Base-by-base conservation (phyloP, 2,329 filamentous ascomycete genomes). In the Niveomyces coronatus region DNA sequence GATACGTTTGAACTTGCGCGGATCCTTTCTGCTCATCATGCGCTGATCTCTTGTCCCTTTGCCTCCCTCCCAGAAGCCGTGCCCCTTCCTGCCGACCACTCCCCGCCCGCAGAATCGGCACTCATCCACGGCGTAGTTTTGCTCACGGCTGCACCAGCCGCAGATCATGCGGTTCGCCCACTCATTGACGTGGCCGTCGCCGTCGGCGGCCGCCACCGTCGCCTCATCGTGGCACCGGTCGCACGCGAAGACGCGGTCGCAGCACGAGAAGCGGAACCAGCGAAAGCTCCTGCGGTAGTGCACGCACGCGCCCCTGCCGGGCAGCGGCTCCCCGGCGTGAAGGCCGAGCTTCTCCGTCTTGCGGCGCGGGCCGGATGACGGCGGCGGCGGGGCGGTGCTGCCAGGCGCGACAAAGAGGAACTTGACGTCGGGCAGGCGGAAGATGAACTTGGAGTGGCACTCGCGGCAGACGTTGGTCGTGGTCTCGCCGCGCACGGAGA, bases 161-260 rank as follows among this genome's bases (percentile, higher is more conserved):
- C 83, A 89, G 24, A 89, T 76, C 83, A 91, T 91, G 34, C 84
- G 68, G 51, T 81, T 85, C 7, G 85, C 85, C 69, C 85, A 85
- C 61, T 91, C 85, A 46, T 84, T 79, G 7, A 72, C 63, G 60
- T 93, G 85, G 35, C 82, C 78, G 48, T 78, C 75, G 9, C n/a
- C n/a, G n/a, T n/a, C n/a, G n/a, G n/a, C n/a, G n/a, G n/a, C n/a
- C n/a, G n/a, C n/a, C n/a, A n/a, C n/a, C n/a, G n/a, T n/a, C n/a
- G 62, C 70, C 13, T 63, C 70, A 54, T 91, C 84, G 52, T 93
- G 85, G 59, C 85, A 93, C 61, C 71, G 74, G 51, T 80, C 76
- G 55, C 76, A 80, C n/a, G 74, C 53, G 48, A 75, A 65, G 26
- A 79, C 72, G 41, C 67, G 65, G 35, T 56, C 58, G 55, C 74